These are phyloP conservation scores for Verticillium isaacii DNA, from an alignment of 2,329 filamentous ascomycete genomes.

Conservation along the genomic window DNA sequence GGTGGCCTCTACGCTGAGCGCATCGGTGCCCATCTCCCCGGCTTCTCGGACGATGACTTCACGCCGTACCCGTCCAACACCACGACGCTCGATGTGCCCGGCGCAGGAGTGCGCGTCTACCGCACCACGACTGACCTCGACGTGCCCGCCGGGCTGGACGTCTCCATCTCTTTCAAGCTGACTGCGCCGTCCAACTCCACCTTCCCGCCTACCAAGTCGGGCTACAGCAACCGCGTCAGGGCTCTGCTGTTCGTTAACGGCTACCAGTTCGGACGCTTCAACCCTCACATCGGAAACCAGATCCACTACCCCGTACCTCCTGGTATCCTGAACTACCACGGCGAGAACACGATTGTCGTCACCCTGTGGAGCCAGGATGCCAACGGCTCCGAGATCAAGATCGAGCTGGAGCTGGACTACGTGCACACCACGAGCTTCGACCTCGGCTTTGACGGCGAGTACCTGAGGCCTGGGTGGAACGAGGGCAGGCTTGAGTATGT, in stretches of 20 bases:
- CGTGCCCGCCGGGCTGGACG: constrained; percentile 47
- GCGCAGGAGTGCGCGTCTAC: constrained; percentile 51
- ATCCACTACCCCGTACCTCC: constrained; percentile 55
- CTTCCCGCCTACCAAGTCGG: constrained; percentile 23
- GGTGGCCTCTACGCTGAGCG: constrained; percentile 55
- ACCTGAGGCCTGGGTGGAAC: constrained; percentile 47
- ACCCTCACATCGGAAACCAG: constrained; percentile 57
- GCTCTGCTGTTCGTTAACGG: constrained; percentile 60
- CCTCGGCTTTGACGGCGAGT: constrained; percentile 39
- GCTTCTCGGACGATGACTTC: constrained; percentile 45
- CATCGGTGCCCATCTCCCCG: constrained; percentile 54
- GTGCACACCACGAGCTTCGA: constrained; percentile 48
- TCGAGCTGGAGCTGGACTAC: constrained; percentile 50
- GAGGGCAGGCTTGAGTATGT: constrained; percentile 30
- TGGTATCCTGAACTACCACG: constrained; percentile 52
- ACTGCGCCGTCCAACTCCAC: constrained; percentile 35
- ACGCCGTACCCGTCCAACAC: constrained; percentile 17
- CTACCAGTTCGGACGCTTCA: constrained; percentile 58
- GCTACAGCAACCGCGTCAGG: constrained; percentile 33
- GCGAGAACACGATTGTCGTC: constrained; percentile 52
- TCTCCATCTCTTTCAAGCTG: constrained; percentile 51
- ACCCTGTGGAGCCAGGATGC: constrained; percentile 56
- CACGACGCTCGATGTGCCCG: constrained; percentile 34
- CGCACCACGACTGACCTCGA: constrained; percentile 45
- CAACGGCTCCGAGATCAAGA: constrained; percentile 41